Conservation (phyloP, 2,329 filamentous ascomycete genomes). For the Emydomyces testavorans region DNA sequence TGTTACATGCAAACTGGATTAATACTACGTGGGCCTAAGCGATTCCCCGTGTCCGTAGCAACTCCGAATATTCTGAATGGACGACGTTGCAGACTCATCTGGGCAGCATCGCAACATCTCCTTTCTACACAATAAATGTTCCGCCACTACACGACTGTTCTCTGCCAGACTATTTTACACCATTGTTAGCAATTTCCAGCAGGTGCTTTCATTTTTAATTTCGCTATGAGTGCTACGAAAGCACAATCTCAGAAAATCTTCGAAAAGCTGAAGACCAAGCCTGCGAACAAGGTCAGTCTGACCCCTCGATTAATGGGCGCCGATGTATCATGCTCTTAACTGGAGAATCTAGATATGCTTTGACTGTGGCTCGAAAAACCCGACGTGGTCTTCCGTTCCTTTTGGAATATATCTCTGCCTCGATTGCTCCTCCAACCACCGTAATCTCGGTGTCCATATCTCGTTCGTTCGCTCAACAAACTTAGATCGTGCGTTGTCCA, state of each 20-base stretch:
- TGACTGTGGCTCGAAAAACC: constrained; percentile 94
- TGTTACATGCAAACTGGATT: too few relatives aligned
- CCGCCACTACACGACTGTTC: constrained; percentile 3
- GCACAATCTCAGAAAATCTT: constrained; percentile 94
- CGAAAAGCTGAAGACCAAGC: constrained; percentile 89
- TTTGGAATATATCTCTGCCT: constrained; percentile 97
- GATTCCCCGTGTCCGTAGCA: neutral
- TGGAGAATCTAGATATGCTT: constrained; percentile 66
- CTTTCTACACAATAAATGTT: neutral
- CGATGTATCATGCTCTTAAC: constrained; percentile 17
- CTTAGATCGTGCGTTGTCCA: constrained; percentile 72
- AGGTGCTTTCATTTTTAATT: constrained; percentile 4
- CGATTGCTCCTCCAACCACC: constrained; percentile 93
- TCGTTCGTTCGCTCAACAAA: constrained; percentile 98
- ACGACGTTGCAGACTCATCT: neutral
- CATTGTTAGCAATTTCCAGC: constrained; percentile 3
- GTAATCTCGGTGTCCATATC: constrained; percentile 96
- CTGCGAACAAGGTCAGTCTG: constrained; percentile 72
- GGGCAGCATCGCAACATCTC: constrained; percentile 7
- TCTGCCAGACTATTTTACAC: neutral
- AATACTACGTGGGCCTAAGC: neutral
- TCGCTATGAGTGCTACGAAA: constrained; percentile 64
- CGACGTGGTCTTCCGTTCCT: constrained; percentile 94
- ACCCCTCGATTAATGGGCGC: constrained; percentile 13
- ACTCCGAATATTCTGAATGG: too few relatives aligned